phyloP scores from a whole-genome alignment of 176 grass and related monocot genomes.

The Aechmea fasciata region DNA sequence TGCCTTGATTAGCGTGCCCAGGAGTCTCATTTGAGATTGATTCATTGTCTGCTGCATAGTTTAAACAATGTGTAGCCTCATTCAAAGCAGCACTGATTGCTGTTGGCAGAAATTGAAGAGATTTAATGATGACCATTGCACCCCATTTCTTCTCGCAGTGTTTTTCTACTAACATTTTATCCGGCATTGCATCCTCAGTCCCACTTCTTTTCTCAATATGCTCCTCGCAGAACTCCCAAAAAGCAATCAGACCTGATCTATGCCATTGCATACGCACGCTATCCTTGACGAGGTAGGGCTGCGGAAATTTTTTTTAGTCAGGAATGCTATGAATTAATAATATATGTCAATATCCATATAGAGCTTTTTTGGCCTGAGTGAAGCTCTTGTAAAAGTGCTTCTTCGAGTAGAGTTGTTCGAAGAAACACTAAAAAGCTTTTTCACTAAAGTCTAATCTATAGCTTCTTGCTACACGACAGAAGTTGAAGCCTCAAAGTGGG shows the following conservation, averaged over 20 bases:
- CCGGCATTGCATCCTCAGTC: conserved; percentile 20
- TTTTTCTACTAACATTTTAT: conserved; percentile 43
- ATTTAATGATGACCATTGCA: conserved; percentile 92
- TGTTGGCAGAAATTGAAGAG: conserved; percentile 68
- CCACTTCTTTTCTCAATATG: conserved; percentile 66
- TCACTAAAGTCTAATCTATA: too few relatives aligned
- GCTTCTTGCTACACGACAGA: too few relatives aligned
- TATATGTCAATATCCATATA: background rate
- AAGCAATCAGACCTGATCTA: conserved; percentile 76
- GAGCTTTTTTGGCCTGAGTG: too few relatives aligned
- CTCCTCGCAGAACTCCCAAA: conserved; percentile 90
- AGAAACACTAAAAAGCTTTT: too few relatives aligned
- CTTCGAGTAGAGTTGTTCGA: too few relatives aligned
- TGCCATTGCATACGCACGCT: conserved; percentile 94
- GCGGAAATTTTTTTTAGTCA: background rate
- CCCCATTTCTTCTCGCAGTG: conserved; percentile 64
- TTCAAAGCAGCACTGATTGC: conserved; percentile 76
- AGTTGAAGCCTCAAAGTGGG: too few relatives aligned
- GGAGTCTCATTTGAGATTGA: conserved; percentile 30
- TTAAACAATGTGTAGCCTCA: conserved; percentile 41
- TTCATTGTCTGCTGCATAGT: conserved; percentile 20
- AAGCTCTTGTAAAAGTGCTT: too few relatives aligned
- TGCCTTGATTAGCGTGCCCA: conserved; percentile 40
- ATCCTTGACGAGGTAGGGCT: conserved; percentile 81
- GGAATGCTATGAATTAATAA: background rate